A percentile compares a stretch with the other conserved stretches of the same genome.
Conservation (phyloP, 345 rosid genomes). For the Noccaea bulbosa region DNA sequence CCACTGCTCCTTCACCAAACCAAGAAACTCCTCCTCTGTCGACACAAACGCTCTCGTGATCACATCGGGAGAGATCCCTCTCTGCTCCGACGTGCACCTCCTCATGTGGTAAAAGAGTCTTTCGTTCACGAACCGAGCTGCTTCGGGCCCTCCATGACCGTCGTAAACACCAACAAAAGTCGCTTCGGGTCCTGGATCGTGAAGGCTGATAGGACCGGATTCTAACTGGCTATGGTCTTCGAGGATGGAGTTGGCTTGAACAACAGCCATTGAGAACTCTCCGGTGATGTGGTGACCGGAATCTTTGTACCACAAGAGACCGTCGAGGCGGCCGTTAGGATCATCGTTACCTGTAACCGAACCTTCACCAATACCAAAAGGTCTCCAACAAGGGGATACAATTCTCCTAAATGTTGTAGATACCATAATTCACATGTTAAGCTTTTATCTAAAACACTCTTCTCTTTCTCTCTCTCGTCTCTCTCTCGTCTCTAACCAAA, state of each 20-base stretch:
- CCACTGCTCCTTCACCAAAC: slow-evolving; percentile 74
- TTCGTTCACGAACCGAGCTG: slow-evolving; percentile 81
- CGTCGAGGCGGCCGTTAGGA: slow-evolving; percentile 63
- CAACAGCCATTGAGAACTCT: slow-evolving; percentile 93
- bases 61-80: slow-evolving; percentile 81
- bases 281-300: slow-evolving; percentile 67
- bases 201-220: slow-evolving; percentile 85
- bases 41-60: slow-evolving; percentile 81
- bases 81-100: slow-evolving; percentile 66
- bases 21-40: slow-evolving; percentile 92
- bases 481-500: slow-evolving; percentile 60
- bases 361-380: slow-evolving; percentile 69
- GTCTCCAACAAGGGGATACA: slow-evolving; percentile 91
- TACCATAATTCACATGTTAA: slow-evolving; percentile 80
- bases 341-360: slow-evolving; percentile 61
- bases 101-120: slow-evolving; percentile 67
- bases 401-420: slow-evolving; percentile 68
- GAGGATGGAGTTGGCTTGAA: slow-evolving; percentile 79
- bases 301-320: slow-evolving; percentile 91
- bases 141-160: slow-evolving; percentile 99
- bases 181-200: slow-evolving; percentile 80
- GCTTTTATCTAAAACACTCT: not conserved
- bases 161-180: slow-evolving; percentile 98
- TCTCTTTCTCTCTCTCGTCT: no score
- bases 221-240: slow-evolving; percentile 95